Evolutionary conservation across 139 green algal species (phyloP).

Genomic region (Coelastrella sp.): DNA sequence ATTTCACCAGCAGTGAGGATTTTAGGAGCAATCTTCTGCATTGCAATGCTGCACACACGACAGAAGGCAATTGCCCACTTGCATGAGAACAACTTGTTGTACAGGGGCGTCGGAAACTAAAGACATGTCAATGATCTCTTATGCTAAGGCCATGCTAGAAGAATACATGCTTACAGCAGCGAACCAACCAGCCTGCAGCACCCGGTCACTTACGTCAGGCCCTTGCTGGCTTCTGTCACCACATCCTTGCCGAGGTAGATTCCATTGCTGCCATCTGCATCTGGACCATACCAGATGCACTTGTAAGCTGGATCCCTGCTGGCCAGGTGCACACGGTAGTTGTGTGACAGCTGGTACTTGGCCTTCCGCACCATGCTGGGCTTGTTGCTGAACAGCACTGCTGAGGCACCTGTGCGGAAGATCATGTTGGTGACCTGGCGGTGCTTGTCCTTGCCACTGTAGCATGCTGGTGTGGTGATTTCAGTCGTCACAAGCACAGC

Average conservation of each 20-base stretch:
- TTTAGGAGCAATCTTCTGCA: slow-evolving; percentile 39
- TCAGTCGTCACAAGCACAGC: slow-evolving; percentile 71
- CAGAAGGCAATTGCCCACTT: background rate
- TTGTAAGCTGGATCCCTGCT: slow-evolving; percentile 51
- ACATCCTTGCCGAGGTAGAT: slow-evolving; percentile 71
- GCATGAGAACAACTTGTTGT: background rate
- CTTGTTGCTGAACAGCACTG: slow-evolving; percentile 66
- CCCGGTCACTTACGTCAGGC: slow-evolving; percentile 32
- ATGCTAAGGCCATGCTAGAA: background rate
- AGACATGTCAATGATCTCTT: background rate
- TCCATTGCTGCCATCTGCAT: slow-evolving; percentile 53
- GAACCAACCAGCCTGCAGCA: background rate
- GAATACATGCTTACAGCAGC: no score
- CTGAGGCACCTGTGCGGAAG: slow-evolving; percentile 67
- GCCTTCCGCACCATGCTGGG: slow-evolving; percentile 22
- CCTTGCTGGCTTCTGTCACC: slow-evolving; percentile 59
- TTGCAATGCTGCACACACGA: background rate
- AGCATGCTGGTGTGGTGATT: slow-evolving; percentile 67
- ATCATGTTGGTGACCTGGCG: slow-evolving; percentile 69
- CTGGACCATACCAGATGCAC: slow-evolving; percentile 61
- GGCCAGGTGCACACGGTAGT: slow-evolving; percentile 57
- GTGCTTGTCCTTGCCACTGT: slow-evolving; percentile 65
- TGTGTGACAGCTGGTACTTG: slow-evolving; percentile 45
- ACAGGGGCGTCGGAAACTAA: background rate
- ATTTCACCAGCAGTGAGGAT: slow-evolving; percentile 47